Evolutionary conservation across 768 basidiomycete genomes (phyloP), one percentile per base, ranked within the genome.

Genomic region (Boletus rex-veris): DNA sequence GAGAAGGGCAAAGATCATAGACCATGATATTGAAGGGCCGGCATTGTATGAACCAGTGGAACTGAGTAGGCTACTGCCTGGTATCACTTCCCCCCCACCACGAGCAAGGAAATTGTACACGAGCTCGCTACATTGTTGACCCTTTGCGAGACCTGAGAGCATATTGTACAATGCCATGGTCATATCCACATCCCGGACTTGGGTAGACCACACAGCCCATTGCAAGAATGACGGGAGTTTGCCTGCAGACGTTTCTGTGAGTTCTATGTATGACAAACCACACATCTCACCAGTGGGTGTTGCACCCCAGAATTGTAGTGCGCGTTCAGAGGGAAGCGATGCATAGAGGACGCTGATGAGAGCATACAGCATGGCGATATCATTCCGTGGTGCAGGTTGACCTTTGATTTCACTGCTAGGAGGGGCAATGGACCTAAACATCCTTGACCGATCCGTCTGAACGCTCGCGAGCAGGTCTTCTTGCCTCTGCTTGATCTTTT

Each of bases 151-250:
- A 19, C 94, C 91, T 9, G 81, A 77, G 30, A 97, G 74, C 94
- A 95, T 95, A 61, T 95, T 89, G 65, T 92, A 93, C 48, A 93
- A 70, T 0, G 90, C 89, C 59, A 84, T 85, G 38, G 86, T 77
- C 82, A 92, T 85, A 2, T 81, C 80, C 7, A 80, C 64, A 56
- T 92, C 89, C 54, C 86, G 81, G 5, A 80, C 76, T 52, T 91
- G 84, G 1, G 90, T 89, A 1, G 88, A 88, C 88, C 88, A 89
- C 9, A 90, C 83, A 0, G 90, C 90, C 93, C 92, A 96, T 53
- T 92, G 89, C 45, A 96, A 73, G 68, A 96, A 95, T 2, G 84
- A 78, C 1, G 84, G 82, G 0, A 91, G 74, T 54, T 84, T 80
- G 2, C 81, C 84, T 24, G 79, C 71, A 2, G 78, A 81, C n/a